Percentiles rank a stretch among this genome's conserved stretches.
These are phyloP conservation scores for Boletus reticulatus DNA, from an alignment of 768 basidiomycete genomes.

Conservation along the genomic window DNA sequence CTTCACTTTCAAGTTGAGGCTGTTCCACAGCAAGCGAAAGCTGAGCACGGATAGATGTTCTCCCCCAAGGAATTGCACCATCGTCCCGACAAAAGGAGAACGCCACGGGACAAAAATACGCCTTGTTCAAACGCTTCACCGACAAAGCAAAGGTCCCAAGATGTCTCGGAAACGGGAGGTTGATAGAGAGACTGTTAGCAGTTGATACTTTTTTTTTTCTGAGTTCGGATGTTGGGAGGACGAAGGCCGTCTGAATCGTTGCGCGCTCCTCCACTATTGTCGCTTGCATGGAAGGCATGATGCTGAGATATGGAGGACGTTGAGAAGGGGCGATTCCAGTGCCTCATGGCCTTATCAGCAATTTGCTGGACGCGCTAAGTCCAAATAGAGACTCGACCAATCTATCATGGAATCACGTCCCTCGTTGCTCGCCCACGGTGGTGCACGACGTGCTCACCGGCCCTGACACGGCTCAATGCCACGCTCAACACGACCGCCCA, in stretches of 20 bases:
- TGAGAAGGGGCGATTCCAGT: no score
- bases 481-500: constrained; percentile 52
- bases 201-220: no score
- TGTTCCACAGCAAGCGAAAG: constrained; percentile 2
- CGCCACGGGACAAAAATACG: neutral
- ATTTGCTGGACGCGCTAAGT: no score
- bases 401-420: constrained; percentile 13
- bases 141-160: constrained; percentile 15
- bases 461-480: constrained; percentile 42
- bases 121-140: neutral
- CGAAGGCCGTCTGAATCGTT: constrained; percentile 6
- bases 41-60: constrained; percentile 12
- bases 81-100: constrained; percentile 9
- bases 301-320: neutral
- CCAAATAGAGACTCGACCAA: no score
- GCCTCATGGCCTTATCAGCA: no score
- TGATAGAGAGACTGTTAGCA: neutral
- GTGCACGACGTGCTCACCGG: constrained; percentile 26
- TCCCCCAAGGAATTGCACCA: constrained; percentile 5
- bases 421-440: constrained; percentile 24
- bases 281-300: neutral
- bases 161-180: constrained; percentile 5
- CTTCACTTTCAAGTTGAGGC: no score
- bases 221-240: no score
- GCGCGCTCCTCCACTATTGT: constrained; percentile 11